Base-by-base conservation (phyloP, 805 yeast species). In the Candida sonorensis region DNA sequence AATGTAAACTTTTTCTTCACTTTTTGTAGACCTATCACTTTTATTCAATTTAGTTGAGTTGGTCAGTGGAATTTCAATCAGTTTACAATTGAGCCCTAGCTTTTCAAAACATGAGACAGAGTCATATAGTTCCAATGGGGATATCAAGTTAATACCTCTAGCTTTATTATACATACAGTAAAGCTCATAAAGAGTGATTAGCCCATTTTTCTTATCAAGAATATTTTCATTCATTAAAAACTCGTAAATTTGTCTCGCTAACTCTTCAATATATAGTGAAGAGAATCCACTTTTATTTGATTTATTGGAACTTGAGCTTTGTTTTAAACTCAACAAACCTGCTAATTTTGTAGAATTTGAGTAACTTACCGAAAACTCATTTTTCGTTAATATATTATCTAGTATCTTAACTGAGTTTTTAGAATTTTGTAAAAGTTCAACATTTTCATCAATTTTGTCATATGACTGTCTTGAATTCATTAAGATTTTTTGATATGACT, bases 231-330 rank as follows among this genome's bases (percentile, higher is more conserved):
- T 54, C 8, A 62, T 57, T 8, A 83, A 60, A 53, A 75, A 87
- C 45, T 83, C 95, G 25, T 85, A 77, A 3, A 90, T 51, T 47
- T 85, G 88, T 33, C 95, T 67, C 0, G 96, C 73, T 12, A 86
- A 59, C 46, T 86, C 95, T 37, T 75, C 74, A 18, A 70, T 34
- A 38, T 58, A 60, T 10, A 55, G 29, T 8, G 30, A 31, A 4
- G 55, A 45, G 4, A 43, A 34, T 6, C 45, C 45, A 21, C 40
- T 33, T 21, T 36, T 35, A 5, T 40, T 39, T 8, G 24, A 22
- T 1, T 16, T 14, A 5, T 36, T 28, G 2, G 32, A 19, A 20
- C 31, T 35, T 4, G 39, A 29, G 2, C 29, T 38, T 2, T 21
- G 23, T 24, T 44, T 53, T 22, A 53, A 34, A 26, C 17, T 36